Base-by-base conservation (phyloP, 495 filamentous ascomycete genomes). In the Talaromyces ruber region DNA sequence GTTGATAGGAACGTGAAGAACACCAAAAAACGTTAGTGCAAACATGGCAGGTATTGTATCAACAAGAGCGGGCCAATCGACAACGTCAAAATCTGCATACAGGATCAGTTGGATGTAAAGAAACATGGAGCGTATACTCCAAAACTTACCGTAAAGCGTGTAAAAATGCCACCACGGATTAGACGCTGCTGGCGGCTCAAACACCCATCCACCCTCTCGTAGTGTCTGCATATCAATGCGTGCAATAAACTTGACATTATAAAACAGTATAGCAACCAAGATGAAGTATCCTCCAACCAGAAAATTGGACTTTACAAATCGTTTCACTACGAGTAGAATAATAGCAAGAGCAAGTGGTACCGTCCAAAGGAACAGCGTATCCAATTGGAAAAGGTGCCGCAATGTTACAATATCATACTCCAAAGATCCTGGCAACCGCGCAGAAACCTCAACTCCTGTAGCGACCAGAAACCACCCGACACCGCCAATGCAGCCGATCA, bases 161-260 rank as follows among this genome's bases (percentile, higher is more conserved):
- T 96, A 98, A 66, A 98, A 98, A 69, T 94, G 90, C 81, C 92
- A 98, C 85, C 93, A 98, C 0, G 95, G 93, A 55, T 92, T 89
- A 12, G 86, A 89, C 16, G 86, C 86, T 37, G 87, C 84, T 2
- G 94, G 93, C 0, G 86, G 87, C 66, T 89, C 82, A 67, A 98
- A 98, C 7, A 97, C 84, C 94, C 94, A 98, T 22, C 94, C 94
- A 32, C 77, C 76, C 22, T 82, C 67, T 57, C 91, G 84, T 24
- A 97, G 72, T 14, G 79, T 72, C 28, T 75, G 75, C 65, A 91
- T 80, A 18, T 86, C 75, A 47, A 96, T 72, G 24, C 80, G 73
- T 16, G 86, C 83, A 45, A 89, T 79, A 4, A 84, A 79, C 56
- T 86, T 80, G 24, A 92, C 85, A 60, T 94, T 80, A 71, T 97